These are phyloP conservation scores for Fusarium musae DNA, from an alignment of 2,329 filamentous ascomycete species.

Conservation along the genomic window DNA sequence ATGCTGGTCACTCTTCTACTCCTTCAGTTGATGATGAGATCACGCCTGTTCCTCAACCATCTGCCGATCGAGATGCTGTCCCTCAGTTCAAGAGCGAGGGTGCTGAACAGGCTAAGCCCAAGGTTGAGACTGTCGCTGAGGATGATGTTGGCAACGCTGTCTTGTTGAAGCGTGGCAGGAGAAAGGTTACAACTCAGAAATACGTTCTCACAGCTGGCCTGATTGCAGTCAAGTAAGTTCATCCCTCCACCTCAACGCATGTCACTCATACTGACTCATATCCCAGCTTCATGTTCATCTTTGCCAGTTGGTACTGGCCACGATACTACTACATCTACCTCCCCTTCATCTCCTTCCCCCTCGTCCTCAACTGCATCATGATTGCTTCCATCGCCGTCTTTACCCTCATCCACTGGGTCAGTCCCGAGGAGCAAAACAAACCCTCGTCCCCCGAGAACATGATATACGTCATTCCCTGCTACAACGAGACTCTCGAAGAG, in stretches of 20 bases:
- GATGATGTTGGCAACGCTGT: not conserved
- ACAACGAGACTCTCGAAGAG: not conserved
- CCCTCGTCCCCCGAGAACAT: not conserved
- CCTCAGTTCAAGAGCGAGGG: not conserved
- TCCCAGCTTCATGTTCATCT: not conserved
- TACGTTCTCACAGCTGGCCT: not conserved
- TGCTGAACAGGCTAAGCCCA: not conserved
- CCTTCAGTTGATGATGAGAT: not conserved
- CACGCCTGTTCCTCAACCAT: not conserved
- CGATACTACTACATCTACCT: not conserved
- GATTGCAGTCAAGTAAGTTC: not conserved
- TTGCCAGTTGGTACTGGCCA: not conserved
- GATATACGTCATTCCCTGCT: not conserved
- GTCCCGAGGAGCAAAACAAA: not conserved
- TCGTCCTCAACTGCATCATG: not conserved
- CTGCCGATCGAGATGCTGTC: accelerated
- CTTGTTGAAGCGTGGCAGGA: not conserved
- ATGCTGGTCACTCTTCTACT: not conserved
- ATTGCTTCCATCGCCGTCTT: not conserved
- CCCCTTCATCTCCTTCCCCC: not conserved
- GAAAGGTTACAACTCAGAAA: not conserved
- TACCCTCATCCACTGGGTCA: not conserved
- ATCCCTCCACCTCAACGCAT: not conserved
- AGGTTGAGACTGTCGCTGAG: not conserved
- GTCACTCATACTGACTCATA: accelerated